Conservation (phyloP, 805 yeast species). For the Tetrapisispora namnaoensis region DNA sequence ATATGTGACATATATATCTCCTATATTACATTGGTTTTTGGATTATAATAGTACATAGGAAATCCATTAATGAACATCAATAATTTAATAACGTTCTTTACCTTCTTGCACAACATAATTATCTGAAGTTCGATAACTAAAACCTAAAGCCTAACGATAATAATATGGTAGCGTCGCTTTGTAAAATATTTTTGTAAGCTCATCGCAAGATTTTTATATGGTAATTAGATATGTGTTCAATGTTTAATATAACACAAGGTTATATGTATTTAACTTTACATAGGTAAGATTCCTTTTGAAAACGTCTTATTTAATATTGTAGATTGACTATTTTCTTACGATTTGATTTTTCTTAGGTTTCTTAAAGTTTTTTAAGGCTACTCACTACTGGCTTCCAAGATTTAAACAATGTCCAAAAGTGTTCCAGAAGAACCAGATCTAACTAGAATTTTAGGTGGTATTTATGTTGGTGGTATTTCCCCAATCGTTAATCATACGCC, state of each 20-base stretch:
- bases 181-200: background rate
- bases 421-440: conserved; percentile 12
- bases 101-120: background rate
- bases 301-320: too few species aligned
- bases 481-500: conserved; percentile 50
- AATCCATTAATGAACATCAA: background rate
- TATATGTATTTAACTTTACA: background rate
- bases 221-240: too few species aligned
- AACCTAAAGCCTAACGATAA: background rate
- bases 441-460: conserved; percentile 64
- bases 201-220: conserved; percentile 2
- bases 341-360: too few species aligned
- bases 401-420: background rate
- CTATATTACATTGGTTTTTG: too few species aligned
- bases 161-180: background rate
- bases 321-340: too few species aligned
- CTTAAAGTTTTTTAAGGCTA: too few species aligned
- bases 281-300: too few species aligned
- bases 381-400: too few species aligned
- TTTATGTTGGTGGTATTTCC: conserved; percentile 64
- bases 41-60: too few species aligned
- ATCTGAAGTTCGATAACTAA: too few species aligned
- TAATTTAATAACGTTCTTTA: background rate
- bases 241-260: too few species aligned
- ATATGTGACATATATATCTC: too few species aligned